Percentiles rank a stretch among this genome's conserved stretches.
Conservation (phyloP, 2,329 filamentous ascomycete genomes). For the Mycogone perniciosa region DNA sequence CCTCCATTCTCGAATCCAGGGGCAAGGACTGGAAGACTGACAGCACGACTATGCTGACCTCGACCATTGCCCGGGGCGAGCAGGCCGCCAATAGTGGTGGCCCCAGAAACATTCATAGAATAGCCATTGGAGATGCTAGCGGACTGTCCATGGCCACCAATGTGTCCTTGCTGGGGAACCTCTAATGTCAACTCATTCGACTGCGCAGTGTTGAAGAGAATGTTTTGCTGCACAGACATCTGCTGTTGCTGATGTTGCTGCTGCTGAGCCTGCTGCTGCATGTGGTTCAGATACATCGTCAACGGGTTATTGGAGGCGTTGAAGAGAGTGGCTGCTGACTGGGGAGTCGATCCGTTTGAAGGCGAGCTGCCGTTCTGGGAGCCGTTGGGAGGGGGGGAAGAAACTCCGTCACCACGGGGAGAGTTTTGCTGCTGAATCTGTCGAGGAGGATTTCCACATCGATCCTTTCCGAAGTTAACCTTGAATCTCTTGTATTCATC, state of each 20-base stretch:
- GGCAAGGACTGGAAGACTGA: constrained; percentile 73
- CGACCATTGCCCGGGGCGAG: constrained; percentile 63
- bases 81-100: constrained; percentile 69
- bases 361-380: constrained; percentile 54
- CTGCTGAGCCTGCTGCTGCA: constrained; percentile 64
- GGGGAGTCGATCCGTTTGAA: constrained; percentile 50
- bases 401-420: constrained; percentile 56
- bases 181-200: constrained; percentile 53
- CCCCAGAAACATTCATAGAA: constrained; percentile 46
- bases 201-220: constrained; percentile 69
- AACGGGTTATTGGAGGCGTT: constrained; percentile 82
- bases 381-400: constrained; percentile 53
- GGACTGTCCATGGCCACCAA: constrained; percentile 58
- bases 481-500: constrained; percentile 99
- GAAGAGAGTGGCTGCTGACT: constrained; percentile 65
- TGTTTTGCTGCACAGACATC: constrained; percentile 69
- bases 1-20: constrained; percentile 57
- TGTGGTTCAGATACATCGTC: constrained; percentile 86
- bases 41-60: constrained; percentile 68
- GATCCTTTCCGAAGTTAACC: constrained; percentile 99
- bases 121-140: constrained; percentile 61
- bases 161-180: constrained; percentile 54
- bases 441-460: constrained; percentile 91
- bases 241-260: constrained; percentile 70
- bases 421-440: constrained; percentile 69